phyloP scores from a whole-genome alignment of 2,329 filamentous ascomycete species.

The Arthroderma uncinatum region DNA sequence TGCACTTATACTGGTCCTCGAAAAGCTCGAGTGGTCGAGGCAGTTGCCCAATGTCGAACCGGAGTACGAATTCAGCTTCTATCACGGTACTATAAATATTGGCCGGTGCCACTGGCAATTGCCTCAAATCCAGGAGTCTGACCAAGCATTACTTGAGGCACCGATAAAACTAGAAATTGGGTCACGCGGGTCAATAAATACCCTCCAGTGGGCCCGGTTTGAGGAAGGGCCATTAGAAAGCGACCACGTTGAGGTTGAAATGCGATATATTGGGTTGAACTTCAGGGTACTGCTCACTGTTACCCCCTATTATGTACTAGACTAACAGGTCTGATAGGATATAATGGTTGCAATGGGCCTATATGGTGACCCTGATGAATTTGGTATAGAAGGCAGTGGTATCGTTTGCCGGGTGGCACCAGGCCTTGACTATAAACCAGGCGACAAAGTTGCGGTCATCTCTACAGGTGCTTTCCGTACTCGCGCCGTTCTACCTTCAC shows the following conservation, averaged over 20 bases:
- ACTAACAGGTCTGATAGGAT: neutral
- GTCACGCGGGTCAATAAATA: neutral
- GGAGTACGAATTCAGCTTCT: neutral
- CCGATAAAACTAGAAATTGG: neutral
- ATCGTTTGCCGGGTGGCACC: conserved; percentile 9
- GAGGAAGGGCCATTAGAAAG: neutral
- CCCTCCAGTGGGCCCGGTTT: neutral
- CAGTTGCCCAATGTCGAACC: neutral
- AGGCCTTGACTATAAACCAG: conserved; percentile 9
- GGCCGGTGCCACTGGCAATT: neutral
- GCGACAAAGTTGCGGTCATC: conserved; percentile 11
- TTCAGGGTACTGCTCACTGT: conserved; percentile 13
- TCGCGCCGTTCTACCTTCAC: neutral
- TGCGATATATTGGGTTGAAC: conserved; percentile 25
- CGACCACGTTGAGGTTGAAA: conserved; percentile 23
- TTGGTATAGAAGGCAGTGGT: conserved; percentile 12
- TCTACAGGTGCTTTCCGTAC: conserved; percentile 6
- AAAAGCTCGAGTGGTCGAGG: neutral
- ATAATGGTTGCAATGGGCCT: neutral
- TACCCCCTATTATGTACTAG: neutral
- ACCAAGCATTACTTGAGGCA: neutral
- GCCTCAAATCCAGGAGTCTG: neutral
- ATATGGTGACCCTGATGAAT: neutral
- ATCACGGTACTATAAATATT: neutral
- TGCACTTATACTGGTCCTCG: neutral